A percentile compares a stretch with the other conserved stretches of the same genome.
Evolutionary conservation across 495 filamentous ascomycete genomes (phyloP).

Genomic region (Cudoniella acicularis): DNA sequence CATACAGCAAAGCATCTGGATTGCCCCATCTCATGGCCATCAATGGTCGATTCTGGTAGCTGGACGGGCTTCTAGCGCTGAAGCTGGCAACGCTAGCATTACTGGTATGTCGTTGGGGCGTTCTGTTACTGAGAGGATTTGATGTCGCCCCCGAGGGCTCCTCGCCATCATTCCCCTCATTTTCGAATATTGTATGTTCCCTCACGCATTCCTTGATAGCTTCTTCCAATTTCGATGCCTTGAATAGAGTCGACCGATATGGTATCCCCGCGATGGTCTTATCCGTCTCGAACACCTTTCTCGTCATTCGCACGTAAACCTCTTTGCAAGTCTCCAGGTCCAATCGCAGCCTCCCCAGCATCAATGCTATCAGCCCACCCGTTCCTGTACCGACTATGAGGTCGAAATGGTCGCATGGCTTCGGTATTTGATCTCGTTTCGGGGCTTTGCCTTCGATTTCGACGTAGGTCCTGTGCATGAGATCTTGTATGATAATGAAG

Average conservation of each 20-base stretch:
- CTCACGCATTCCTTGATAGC: constrained; percentile 87
- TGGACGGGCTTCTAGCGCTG: constrained; percentile 43
- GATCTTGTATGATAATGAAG: constrained; percentile 89
- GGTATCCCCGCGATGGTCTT: constrained; percentile 96
- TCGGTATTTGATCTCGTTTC: constrained; percentile 82
- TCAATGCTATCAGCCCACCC: constrained; percentile 91
- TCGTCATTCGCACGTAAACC: constrained; percentile 90
- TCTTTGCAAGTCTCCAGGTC: constrained; percentile 95
- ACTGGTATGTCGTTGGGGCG: constrained; percentile 47
- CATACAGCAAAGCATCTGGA: constrained; percentile 69
- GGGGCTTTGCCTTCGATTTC: constrained; percentile 81
- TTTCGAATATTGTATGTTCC: constrained; percentile 76
- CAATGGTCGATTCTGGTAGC: constrained; percentile 26
- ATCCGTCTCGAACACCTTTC: constrained; percentile 93
- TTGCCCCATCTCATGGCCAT: constrained; percentile 40
- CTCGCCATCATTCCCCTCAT: constrained; percentile 70
- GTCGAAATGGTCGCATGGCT: constrained; percentile 98
- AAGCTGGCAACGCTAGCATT: constrained; percentile 62
- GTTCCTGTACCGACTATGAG: constrained; percentile 93
- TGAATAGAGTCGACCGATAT: constrained; percentile 90
- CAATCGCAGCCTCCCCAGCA: constrained; percentile 88
- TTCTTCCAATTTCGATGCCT: constrained; percentile 91
- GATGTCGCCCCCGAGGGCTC: constrained; percentile 14
- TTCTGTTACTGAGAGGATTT: constrained; percentile 1
- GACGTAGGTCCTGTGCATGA: constrained; percentile 92